A percentile compares a stretch with the other conserved stretches of the same genome.
phyloP scores from a whole-genome alignment of 2,329 filamentous ascomycete genomes.

The Verticillium nonalfalfae region DNA sequence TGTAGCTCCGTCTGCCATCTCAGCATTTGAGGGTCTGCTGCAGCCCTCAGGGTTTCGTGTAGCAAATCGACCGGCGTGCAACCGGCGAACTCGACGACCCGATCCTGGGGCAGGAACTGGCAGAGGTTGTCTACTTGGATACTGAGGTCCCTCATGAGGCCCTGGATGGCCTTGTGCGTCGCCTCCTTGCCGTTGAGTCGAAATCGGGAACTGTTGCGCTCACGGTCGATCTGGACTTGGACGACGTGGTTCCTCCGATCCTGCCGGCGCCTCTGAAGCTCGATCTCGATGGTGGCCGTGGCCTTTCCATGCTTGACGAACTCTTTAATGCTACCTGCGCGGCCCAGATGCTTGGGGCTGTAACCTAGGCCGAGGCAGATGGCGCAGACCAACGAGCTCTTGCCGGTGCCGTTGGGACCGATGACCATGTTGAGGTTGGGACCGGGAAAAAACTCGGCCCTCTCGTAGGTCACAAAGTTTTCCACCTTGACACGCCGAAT shows the following conservation, averaged over 20 bases:
- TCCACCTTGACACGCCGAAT: constrained; percentile 81
- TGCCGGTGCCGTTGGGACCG: constrained; percentile 96
- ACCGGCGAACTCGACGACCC: constrained; percentile 87
- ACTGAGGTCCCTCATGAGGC: constrained; percentile 63
- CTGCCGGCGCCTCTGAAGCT: constrained; percentile 62
- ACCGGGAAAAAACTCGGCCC: constrained; percentile 84
- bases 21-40: constrained; percentile 75
- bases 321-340: constrained; percentile 77
- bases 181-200: constrained; percentile 63
- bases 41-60: constrained; percentile 80
- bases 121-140: constrained; percentile 98
- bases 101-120: constrained; percentile 93
- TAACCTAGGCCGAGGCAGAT: constrained; percentile 91
- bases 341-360: constrained; percentile 72
- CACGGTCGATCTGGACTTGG: constrained; percentile 68
- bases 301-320: constrained; percentile 87
- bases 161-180: constrained; percentile 58
- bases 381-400: constrained; percentile 94
- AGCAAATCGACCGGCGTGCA: constrained; percentile 77
- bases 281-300: constrained; percentile 81
- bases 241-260: constrained; percentile 65
- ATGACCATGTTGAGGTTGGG: constrained; percentile 98
- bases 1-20: constrained; percentile 73
- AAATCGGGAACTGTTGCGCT: constrained; percentile 78
- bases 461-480: constrained; percentile 93